These are phyloP conservation scores for Phlebiopsis gigantea DNA, from an alignment of 768 basidiomycete genomes.

Conservation along the genomic window DNA sequence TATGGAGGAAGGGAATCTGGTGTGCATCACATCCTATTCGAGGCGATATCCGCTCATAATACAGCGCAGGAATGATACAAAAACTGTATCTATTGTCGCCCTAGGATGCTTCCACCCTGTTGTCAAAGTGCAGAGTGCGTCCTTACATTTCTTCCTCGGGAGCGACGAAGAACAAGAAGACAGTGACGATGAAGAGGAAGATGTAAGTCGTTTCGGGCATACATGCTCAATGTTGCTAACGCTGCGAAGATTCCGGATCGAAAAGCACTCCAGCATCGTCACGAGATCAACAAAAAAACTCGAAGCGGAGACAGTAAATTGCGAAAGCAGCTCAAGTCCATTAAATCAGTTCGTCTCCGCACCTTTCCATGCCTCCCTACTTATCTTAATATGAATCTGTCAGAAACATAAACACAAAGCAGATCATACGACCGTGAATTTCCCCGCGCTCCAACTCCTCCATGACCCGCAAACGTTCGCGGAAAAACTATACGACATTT, in stretches of 20 bases:
- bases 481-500: constrained; percentile 85
- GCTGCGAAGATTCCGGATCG: constrained; percentile 55
- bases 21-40: constrained; percentile 22
- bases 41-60: background rate
- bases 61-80: constrained; percentile 69
- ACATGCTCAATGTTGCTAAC: background rate
- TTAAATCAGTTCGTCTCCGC: constrained; percentile 33
- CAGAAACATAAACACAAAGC: constrained; percentile 32
- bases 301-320: constrained; percentile 79
- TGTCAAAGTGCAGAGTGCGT: constrained; percentile 90
- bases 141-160: constrained; percentile 95
- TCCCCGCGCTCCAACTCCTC: constrained; percentile 87
- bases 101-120: constrained; percentile 92
- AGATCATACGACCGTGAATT: constrained; percentile 50
- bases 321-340: constrained; percentile 61
- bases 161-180: constrained; percentile 72
- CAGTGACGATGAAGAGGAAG: constrained; percentile 64
- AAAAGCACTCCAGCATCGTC: constrained; percentile 73
- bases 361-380: background rate
- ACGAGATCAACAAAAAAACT: constrained; percentile 93
- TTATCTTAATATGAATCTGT: background rate
- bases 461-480: constrained; percentile 95
- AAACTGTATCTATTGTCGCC: constrained; percentile 88
- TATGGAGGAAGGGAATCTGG: constrained; percentile 95
- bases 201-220: background rate